These are phyloP conservation scores for Chlamydomonas incerta DNA, from an alignment of 139 green algal genomes.

Conservation along the genomic window DNA sequence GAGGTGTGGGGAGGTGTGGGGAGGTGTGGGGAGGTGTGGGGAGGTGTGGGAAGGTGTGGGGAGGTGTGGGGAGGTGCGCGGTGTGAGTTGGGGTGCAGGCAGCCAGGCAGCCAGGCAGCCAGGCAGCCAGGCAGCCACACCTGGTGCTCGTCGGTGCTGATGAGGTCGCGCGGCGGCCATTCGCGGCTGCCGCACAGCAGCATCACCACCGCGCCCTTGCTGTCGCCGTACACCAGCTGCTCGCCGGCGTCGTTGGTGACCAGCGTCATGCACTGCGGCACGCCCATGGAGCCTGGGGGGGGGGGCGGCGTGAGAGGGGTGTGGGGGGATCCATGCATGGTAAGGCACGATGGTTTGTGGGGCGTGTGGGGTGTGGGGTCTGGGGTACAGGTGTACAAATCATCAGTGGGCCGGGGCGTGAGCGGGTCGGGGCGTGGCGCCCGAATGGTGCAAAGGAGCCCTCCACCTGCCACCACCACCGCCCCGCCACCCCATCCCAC, in stretches of 20 bases:
- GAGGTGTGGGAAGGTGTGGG: no score
- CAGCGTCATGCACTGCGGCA: conserved; percentile 72
- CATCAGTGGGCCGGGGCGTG: no score
- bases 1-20: no score
- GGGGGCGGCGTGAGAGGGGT: background rate
- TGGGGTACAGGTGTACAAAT: no score
- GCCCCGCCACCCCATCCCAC: background rate
- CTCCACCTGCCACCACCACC: background rate
- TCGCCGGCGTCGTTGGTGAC: conserved; percentile 63
- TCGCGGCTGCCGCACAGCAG: conserved; percentile 70
- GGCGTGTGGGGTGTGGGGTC: no score
- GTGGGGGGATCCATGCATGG: background rate
- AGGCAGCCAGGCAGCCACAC: no score
- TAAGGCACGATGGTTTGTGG: background rate
- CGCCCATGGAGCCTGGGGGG: conserved; percentile 65
- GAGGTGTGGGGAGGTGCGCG: no score
- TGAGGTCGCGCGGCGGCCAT: conserved; percentile 69
- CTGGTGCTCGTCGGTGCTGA: conserved; percentile 74
- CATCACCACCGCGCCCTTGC: conserved; percentile 67
- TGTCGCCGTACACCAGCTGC: conserved; percentile 78
- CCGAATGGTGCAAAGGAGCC: no score
- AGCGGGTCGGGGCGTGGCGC: no score
- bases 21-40: no score
- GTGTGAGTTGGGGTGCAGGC: no score
- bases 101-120: no score